Evolutionary conservation across 2,329 filamentous ascomycete genomes (phyloP), one percentile per base, ranked within the genome.

Genomic region (Colletotrichum australisinense): DNA sequence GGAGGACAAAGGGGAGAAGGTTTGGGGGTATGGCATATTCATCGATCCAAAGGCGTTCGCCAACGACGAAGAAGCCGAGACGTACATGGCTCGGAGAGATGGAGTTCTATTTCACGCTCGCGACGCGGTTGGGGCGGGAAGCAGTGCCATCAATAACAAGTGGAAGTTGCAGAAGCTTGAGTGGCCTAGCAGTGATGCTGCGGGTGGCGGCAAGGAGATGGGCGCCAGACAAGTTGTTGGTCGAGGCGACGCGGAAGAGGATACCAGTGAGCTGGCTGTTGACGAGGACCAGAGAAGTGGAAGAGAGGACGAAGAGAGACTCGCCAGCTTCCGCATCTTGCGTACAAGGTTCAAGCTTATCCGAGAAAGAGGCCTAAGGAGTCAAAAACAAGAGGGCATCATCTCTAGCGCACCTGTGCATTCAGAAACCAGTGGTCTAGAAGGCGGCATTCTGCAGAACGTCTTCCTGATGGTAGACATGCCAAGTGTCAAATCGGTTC

Each of bases 21-120:
- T 26, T 12, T 63, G 60, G 60, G 60, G 60, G n/a, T 63, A 63
- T 16, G 60, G 24, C 60, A 63, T 52, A 2, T 63, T 63, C 26
- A 26, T 28, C 22, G 60, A 63, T 1, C 60, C 42, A 11, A n/a
- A 52, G 26, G 35, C 38, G 3, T 63, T 63, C 46, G 42, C 38
- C 60, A 26, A 63, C 5, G 24, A 32, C 19, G 35, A 63, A n/a
- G 60, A 46, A 7, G 24, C 26, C 26, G 60, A 63, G 42, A 26
- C n/a, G 5, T 63, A 63, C 16, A 49, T 28, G 38, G 24, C 24
- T 19, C 35, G 38, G 19, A 38, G 38, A 14, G 60, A 63, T 42
- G 42, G 22, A 8, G 12, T 63, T 22, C 28, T 63, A 14, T 63
- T 52, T 11, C 38, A 63, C 14, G 60, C 8, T 4, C 26, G 60